These are phyloP conservation scores for Saururus chinensis DNA, from an alignment of 164 flowering plant genomes.

Conservation along the genomic window DNA sequence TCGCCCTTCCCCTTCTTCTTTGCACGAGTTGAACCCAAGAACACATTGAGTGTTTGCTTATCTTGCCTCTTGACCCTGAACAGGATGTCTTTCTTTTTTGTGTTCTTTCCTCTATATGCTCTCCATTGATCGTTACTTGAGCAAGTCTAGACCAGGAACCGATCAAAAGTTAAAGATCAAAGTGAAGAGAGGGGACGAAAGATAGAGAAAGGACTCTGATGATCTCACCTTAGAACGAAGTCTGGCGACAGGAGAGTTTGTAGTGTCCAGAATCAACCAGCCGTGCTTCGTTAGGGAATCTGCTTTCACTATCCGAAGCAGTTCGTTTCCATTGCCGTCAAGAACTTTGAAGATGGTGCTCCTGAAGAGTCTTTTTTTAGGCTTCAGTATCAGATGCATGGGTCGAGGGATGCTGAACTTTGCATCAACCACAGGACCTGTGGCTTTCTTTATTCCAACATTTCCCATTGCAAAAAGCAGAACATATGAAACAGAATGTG, in stretches of 20 bases:
- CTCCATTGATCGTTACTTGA: neutral
- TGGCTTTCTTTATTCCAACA: too few relatives aligned
- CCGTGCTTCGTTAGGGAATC: neutral
- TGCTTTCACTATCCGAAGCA: neutral
- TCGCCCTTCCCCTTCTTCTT: neutral
- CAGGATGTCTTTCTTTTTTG: neutral
- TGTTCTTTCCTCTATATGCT: neutral
- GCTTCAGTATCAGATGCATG: neutral
- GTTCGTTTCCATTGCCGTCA: neutral
- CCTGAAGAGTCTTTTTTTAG: neutral
- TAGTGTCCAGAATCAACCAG: neutral
- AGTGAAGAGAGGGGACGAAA: neutral
- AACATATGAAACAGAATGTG: too few relatives aligned
- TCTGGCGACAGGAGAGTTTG: neutral
- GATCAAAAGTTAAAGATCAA: neutral
- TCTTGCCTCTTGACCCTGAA: neutral
- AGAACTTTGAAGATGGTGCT: neutral
- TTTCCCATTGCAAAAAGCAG: too few relatives aligned
- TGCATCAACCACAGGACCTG: neutral
- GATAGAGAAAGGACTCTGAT: neutral
- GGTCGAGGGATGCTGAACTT: neutral
- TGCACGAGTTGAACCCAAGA: neutral
- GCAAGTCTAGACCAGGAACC: neutral
- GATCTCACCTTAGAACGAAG: neutral
- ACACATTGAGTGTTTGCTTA: neutral